These are phyloP conservation scores for Eucommia ulmoides DNA, from an alignment of 257 asterid genomes.

Conservation along the genomic window DNA sequence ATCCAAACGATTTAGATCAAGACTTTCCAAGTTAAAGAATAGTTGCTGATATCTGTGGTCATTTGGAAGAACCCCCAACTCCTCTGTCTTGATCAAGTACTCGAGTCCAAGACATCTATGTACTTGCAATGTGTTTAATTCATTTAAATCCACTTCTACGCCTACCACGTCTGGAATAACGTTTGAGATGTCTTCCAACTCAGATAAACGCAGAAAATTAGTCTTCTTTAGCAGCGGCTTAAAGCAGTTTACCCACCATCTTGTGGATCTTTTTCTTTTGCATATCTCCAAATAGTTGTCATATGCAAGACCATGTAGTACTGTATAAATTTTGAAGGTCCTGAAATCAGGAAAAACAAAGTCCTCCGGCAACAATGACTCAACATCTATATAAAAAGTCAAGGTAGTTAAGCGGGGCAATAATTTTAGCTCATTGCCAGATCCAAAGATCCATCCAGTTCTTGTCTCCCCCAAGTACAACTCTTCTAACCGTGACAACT, in stretches of 20 bases:
- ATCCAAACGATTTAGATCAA: not conserved
- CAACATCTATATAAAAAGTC: not conserved
- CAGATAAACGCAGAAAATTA: not conserved
- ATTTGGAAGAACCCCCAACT: no score
- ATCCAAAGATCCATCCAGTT: not conserved
- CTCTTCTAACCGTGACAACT: no score
- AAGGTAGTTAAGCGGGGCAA: not conserved
- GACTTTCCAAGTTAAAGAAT: no score
- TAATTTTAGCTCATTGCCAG: not conserved
- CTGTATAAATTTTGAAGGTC: not conserved
- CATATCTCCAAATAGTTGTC: no score
- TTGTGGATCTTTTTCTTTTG: no score
- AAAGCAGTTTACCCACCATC: not conserved
- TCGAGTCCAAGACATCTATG: not conserved
- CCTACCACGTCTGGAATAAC: not conserved
- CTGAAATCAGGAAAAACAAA: not conserved
- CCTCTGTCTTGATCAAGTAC: not conserved
- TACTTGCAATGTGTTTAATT: not conserved
- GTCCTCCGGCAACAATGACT: not conserved
- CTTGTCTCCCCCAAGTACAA: not conserved
- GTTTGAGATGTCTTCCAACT: not conserved
- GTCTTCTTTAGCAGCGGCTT: not conserved
- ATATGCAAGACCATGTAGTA: not conserved
- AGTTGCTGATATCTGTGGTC: not conserved
- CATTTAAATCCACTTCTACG: not conserved